Base-by-base conservation (phyloP, 768 basidiomycete species). In the Rhodotorula kratochvilovae region DNA sequence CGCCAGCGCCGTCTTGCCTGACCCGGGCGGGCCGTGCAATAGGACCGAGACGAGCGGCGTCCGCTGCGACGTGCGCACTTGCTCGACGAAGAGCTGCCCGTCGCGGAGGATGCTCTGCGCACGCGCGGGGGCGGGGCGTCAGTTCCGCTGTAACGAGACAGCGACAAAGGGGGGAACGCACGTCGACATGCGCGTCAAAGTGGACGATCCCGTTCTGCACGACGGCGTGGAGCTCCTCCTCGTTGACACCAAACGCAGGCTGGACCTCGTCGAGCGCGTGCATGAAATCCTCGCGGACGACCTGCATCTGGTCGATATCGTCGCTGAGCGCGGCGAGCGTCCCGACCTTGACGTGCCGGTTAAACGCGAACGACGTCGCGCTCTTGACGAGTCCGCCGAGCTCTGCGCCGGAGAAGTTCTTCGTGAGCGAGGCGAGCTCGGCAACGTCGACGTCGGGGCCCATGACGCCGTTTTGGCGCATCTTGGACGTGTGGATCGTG, bases 331-430 rank as follows among this genome's bases (percentile, higher is more conserved):
- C 96, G 3, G 96, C 96, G 83, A 96, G 88, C 11, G 94, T 96
- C 25, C 96, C 96, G 69, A 97, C 89, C 82, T 97, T 97, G 77
- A 98, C 92, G 79, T 99, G 96, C 51, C 96, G 84, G 77, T 90
- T 94, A 83, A 99, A 95, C 31, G 96, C 95, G 78, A 95, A 99
- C 87, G 90, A 92, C 2, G 95, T 93, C 43, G 96, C 96, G 78
- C 92, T 96, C 85, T 97, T 98, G 81, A 98, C 90, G 56, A 99
- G 82, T 76, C 96, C 96, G 65, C 87, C 87, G 70, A 99, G 91
- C 81, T 99, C 96, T 1, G 96, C 96, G 66, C 96, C 96, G 15
- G 90, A 91, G 79, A 97, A 99, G 83, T 99, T 99, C 84, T 98
- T 99, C 65, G 94, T 98, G 55, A 85, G 70, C 11, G 83, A 80